A percentile compares a stretch with the other conserved stretches of the same genome.
Conservation (phyloP, 2,329 filamentous ascomycete species). For the Didymella arachidicola region DNA sequence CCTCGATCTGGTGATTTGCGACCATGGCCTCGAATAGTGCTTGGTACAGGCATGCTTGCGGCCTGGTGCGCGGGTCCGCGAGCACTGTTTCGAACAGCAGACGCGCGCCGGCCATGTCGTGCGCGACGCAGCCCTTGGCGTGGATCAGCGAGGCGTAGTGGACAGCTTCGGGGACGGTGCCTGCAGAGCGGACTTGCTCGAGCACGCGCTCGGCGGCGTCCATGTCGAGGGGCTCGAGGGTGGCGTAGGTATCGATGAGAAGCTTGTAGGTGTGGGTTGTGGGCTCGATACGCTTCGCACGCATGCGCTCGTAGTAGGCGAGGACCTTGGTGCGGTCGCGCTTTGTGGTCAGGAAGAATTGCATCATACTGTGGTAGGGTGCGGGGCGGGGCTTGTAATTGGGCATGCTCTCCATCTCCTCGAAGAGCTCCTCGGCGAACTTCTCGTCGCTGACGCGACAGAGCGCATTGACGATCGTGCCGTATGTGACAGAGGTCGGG, state of each 20-base stretch:
- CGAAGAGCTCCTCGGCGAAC: conserved; percentile 96
- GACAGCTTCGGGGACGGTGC: conserved; percentile 83
- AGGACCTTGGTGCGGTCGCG: conserved; percentile 94
- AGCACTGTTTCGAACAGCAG: conserved; percentile 84
- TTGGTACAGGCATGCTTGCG: conserved; percentile 90
- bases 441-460: conserved; percentile 98
- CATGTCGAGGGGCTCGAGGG: conserved; percentile 91
- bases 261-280: conserved; percentile 98
- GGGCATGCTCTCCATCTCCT: conserved; percentile 98
- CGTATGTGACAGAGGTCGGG: conserved; percentile 96
- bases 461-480: conserved; percentile 96
- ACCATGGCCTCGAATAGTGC: conserved; percentile 97
- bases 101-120: conserved; percentile 86
- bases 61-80: conserved; percentile 69
- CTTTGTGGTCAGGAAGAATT: conserved; percentile 98
- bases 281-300: conserved; percentile 81
- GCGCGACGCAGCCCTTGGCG: conserved; percentile 90
- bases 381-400: conserved; percentile 98
- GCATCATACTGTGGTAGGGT: conserved; percentile 99
- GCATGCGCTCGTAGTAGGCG: conserved; percentile 94
- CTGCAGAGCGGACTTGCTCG: conserved; percentile 75
- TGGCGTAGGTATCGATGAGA: conserved; percentile 92
- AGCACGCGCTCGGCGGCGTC: conserved; percentile 84
- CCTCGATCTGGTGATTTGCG: conserved; percentile 82
- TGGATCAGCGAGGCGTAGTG: conserved; percentile 97